Conservation (phyloP, 495 filamentous ascomycete genomes). For the Lasiosphaeria hispida region DNA sequence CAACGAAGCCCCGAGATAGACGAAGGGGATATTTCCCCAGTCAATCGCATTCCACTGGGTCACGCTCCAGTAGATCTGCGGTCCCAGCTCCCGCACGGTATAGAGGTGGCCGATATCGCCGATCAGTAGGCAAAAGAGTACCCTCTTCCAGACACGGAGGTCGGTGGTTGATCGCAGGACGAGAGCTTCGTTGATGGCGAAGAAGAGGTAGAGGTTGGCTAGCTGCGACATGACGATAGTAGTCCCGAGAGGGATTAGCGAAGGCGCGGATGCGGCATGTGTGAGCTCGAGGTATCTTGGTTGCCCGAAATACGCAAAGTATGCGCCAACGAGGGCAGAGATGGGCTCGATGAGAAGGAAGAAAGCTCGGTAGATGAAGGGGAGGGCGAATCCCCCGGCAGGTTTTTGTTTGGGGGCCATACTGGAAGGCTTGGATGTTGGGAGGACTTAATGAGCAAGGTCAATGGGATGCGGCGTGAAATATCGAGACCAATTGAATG, state of each 20-base stretch:
- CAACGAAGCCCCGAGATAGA: constrained; percentile 57
- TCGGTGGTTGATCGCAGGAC: constrained; percentile 62
- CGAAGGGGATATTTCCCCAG: constrained; percentile 62
- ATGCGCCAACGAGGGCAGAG: constrained; percentile 63
- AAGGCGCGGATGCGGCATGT: constrained; percentile 44
- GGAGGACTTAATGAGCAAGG: not conserved
- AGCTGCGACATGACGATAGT: constrained; percentile 60
- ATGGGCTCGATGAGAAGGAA: constrained; percentile 68
- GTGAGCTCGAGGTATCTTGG: constrained; percentile 60
- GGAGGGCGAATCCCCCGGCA: constrained; percentile 32
- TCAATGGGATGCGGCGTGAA: not conserved
- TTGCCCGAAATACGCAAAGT: constrained; percentile 56
- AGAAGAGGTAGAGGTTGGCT: constrained; percentile 63
- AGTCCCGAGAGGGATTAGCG: constrained; percentile 39
- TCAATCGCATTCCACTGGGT: constrained; percentile 62
- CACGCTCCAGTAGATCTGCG: constrained; percentile 55
- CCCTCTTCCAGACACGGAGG: constrained; percentile 59
- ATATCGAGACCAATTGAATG: too few species aligned
- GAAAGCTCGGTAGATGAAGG: constrained; percentile 55
- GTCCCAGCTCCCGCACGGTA: constrained; percentile 50
- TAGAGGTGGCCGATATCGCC: constrained; percentile 69
- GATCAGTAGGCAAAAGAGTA: constrained; percentile 59
- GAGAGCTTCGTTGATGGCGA: constrained; percentile 67
- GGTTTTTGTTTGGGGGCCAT: constrained; percentile 2
- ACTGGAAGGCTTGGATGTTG: constrained; percentile 1